Evolutionary conservation across 768 basidiomycete genomes (phyloP), one percentile per base, ranked within the genome.

Genomic region (Lactifluus subvellereus): DNA sequence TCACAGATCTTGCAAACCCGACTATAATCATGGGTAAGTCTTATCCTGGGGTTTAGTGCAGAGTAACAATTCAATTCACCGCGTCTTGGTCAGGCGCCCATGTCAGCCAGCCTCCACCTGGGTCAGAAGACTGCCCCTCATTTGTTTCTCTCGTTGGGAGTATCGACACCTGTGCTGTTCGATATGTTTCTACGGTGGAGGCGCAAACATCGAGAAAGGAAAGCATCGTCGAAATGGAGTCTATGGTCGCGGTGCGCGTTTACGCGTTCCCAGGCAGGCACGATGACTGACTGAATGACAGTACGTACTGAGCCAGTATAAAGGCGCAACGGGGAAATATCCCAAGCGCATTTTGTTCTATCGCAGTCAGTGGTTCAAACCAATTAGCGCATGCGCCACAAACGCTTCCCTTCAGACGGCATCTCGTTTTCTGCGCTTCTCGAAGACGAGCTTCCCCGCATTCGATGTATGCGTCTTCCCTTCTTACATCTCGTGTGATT

Each of bases 51-150:
- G 42, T n/a, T 32, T 50, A 14, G 66, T 22, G 7, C 37, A 32
- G 14, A 35, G 16, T 16, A 33, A 35, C 30, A 16, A 40, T 20
- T 3, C 6, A 14, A 42, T 35, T 40, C 16, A 16, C 38, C 6
- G 1, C n/a, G 6, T 27, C 56, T 57, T 54, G 48, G 65, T 13
- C 60, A 88, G 86, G 88, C 64, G 90, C 90, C 14, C 89, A 92
- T 71, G 89, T 89, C 32, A 88, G 89, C 48, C 90, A 92, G 68
- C 90, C 91, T 9, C 81, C 88, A 7, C 89, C 91, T n/a, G 89
- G 89, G 9, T 82, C 88, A 0, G 82, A 80, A 18, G 88, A 85
- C 14, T 82, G 85, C 4, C 91, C 91, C 1, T 93, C 91, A 0
- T 92, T 88, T 71, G 87, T 91, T 0, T 79, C 89, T 8, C 76